These are phyloP conservation scores for Termitomyces sp. DNA, from an alignment of 768 basidiomycete genomes.

Conservation along the genomic window DNA sequence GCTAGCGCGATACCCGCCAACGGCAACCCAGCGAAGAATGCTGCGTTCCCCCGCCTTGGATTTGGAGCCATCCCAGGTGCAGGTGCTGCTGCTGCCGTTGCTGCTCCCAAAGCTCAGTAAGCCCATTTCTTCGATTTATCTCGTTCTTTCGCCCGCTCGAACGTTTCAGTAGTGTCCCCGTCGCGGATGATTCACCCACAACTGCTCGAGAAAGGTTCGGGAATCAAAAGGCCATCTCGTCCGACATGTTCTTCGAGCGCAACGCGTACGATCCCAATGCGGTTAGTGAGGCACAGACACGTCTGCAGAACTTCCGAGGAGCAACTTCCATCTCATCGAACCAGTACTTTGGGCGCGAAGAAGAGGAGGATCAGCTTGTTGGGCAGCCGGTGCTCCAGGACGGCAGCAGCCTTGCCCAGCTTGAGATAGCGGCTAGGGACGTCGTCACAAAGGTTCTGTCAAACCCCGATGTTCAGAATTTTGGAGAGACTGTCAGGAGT, in stretches of 20 bases:
- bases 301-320: conserved; percentile 83
- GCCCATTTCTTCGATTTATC: not conserved
- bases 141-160: not conserved
- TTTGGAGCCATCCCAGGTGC: conserved; percentile 78
- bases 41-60: conserved; percentile 67
- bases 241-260: conserved; percentile 95
- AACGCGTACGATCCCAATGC: conserved; percentile 77
- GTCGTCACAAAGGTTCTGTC: conserved; percentile 67
- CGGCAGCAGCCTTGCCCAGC: conserved; percentile 55
- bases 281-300: conserved; percentile 69
- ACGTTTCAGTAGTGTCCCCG: conserved; percentile 17
- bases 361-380: conserved; percentile 55
- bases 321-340: conserved; percentile 92
- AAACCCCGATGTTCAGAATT: conserved; percentile 85
- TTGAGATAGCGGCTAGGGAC: conserved; percentile 67
- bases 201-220: conserved; percentile 91
- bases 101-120: conserved; percentile 18
- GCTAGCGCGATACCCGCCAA: conserved; percentile 13
- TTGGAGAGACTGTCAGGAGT: conserved; percentile 69
- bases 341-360: conserved; percentile 93
- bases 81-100: conserved; percentile 45
- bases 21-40: conserved; percentile 19
- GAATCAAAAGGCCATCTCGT: conserved; percentile 91
- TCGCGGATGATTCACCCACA: conserved; percentile 58
- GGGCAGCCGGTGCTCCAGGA: conserved; percentile 27